phyloP scores from a whole-genome alignment of 2,329 filamentous ascomycete genomes.

The Xylaria sp. region DNA sequence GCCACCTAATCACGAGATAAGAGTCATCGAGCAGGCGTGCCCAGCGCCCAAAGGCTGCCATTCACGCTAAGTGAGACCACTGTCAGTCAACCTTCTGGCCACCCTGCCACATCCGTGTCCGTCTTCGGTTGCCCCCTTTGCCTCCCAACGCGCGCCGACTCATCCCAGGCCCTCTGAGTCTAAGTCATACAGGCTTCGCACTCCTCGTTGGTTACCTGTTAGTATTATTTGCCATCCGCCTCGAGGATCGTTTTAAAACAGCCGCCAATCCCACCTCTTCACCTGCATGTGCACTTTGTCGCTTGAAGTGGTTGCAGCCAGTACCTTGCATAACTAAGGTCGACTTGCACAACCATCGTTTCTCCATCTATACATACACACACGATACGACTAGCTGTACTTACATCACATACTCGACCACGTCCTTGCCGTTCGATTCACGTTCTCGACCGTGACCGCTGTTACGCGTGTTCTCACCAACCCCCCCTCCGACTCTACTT shows the following conservation, averaged over 20 bases:
- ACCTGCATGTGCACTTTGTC: constrained; percentile 38
- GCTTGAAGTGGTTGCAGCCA: constrained; percentile 46
- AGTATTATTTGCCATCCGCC: constrained; percentile 38
- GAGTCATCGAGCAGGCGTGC: constrained; percentile 49
- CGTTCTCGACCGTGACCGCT: constrained; percentile 23
- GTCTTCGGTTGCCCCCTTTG: constrained; percentile 42
- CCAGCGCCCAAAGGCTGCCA: constrained; percentile 41
- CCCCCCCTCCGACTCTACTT: constrained; percentile 1
- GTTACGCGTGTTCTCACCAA: neutral
- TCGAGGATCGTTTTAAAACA: constrained; percentile 44
- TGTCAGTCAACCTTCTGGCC: constrained; percentile 41
- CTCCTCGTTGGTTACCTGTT: constrained; percentile 35
- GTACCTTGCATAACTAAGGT: constrained; percentile 50
- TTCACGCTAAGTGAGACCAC: constrained; percentile 39
- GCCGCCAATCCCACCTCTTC: constrained; percentile 37
- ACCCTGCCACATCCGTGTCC: constrained; percentile 41
- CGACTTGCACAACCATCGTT: constrained; percentile 22
- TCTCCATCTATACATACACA: constrained; percentile 8
- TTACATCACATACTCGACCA: constrained; percentile 15
- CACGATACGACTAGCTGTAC: constrained; percentile 3
- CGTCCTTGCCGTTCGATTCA: constrained; percentile 11
- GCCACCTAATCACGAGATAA: constrained; percentile 49
- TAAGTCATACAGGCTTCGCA: constrained; percentile 31
- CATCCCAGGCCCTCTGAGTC: constrained; percentile 36
- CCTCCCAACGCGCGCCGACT: constrained; percentile 41